Evolutionary conservation across 2,329 filamentous ascomycete species (phyloP), one percentile per base, ranked within the genome.

Genomic region (Colletotrichum acutatum): DNA sequence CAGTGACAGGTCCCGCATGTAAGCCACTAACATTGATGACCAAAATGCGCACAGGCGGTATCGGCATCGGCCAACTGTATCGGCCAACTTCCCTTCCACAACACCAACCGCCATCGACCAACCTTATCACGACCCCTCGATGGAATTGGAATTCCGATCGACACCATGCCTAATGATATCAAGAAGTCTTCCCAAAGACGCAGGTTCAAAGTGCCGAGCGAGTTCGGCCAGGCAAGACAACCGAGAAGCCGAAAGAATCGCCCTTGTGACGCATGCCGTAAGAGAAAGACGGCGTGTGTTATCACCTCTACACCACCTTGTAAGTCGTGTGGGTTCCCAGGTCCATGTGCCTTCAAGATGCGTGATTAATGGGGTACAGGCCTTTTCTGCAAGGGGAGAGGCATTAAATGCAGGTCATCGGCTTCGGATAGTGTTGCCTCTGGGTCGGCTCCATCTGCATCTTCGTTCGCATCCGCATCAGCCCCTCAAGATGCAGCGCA

Each of bases 241-340:
- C 82, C 81, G 42, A 77, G 84, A 67, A 86, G 85, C 76, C 82
- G 84, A 70, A 86, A 86, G 77, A 84, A 84, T 69, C 81, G 84
- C 30, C 85, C 85, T 2, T 87, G 85, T 72, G 85, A 86, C 77
- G 80, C 81, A 12, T 86, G 85, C 74, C 83, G 84, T 9, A 79
- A 79, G 59, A 79, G 85, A 22, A 86, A 86, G 78, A 86, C 84
- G 54, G 85, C 83, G n/a, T 86, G 85, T 75, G 82, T 86, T 8
- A 86, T 87, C 67, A 81, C 83, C 34, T 79, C 79, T 12, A 78
- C 81, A 70, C 84, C 84, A 63, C 85, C 84, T 70, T 86, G 85
- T 86, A 80, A 78, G 84, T 76, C 6, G 5, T 4, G 1, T 49
- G 19, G n/a, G 16, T n/a, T 53, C 71, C 24, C 6, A 16, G 9